phyloP scores from a whole-genome alignment of 2,329 filamentous ascomycete genomes.

The Penicillium sp. region DNA sequence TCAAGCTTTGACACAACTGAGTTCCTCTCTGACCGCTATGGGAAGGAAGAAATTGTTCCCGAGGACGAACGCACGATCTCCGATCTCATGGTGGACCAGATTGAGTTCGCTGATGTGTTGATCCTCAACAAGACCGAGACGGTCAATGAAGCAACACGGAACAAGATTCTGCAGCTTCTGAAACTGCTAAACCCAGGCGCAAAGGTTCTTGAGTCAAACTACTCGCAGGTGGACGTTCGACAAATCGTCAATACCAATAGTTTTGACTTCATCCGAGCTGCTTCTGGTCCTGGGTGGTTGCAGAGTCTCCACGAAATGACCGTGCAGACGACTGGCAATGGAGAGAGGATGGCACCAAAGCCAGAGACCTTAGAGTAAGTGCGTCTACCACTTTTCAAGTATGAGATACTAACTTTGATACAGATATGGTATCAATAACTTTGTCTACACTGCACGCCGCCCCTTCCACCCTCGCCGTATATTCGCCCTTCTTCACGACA shows the following conservation, averaged over 20 bases:
- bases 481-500: slow-evolving; percentile 46
- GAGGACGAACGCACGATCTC: slow-evolving; percentile 75
- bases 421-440: slow-evolving; percentile 69
- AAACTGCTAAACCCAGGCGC: slow-evolving; percentile 67
- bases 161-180: slow-evolving; percentile 56
- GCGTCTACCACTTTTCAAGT: background rate
- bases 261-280: slow-evolving; percentile 66
- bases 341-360: slow-evolving; percentile 62
- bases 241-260: slow-evolving; percentile 67
- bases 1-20: slow-evolving; percentile 72
- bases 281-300: slow-evolving; percentile 69
- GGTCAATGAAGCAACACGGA: slow-evolving; percentile 51
- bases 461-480: slow-evolving; percentile 50
- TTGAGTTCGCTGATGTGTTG: slow-evolving; percentile 75
- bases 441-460: slow-evolving; percentile 65
- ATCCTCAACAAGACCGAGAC: slow-evolving; percentile 71
- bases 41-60: slow-evolving; percentile 59
- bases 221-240: slow-evolving; percentile 61
- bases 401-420: background rate
- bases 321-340: slow-evolving; percentile 57
- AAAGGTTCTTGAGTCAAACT: slow-evolving; percentile 63
- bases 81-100: slow-evolving; percentile 75
- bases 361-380: slow-evolving; percentile 69
- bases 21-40: slow-evolving; percentile 64
- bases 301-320: slow-evolving; percentile 70